Evolutionary conservation across 2,329 filamentous ascomycete genomes (phyloP).

Genomic region (Fusarium sp.): DNA sequence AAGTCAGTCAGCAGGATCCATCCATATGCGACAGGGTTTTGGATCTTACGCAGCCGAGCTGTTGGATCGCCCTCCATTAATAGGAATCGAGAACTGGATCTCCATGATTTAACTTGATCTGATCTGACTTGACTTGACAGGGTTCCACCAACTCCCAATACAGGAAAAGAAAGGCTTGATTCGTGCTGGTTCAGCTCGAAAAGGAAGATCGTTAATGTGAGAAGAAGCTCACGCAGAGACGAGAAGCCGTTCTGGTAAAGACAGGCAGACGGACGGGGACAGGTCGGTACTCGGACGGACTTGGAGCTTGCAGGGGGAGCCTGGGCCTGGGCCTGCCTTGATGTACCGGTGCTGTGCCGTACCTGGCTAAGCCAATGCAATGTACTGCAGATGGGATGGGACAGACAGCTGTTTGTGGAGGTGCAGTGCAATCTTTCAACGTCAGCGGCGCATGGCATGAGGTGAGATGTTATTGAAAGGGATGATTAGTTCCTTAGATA

Average conservation of each 20-base stretch:
- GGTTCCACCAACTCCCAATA: constrained; percentile 17
- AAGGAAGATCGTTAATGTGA: constrained; percentile 19
- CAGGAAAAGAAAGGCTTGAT: background rate
- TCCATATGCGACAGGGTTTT: constrained; percentile 22
- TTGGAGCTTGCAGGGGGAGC: constrained; percentile 17
- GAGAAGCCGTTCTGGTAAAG: constrained; percentile 30
- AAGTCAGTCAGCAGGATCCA: constrained; percentile 7
- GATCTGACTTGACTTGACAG: background rate
- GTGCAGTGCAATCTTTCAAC: constrained; percentile 10
- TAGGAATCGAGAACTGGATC: constrained; percentile 56
- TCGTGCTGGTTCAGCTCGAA: constrained; percentile 16
- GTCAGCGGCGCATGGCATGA: constrained; percentile 37
- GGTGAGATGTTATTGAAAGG: background rate
- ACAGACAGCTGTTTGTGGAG: no score
- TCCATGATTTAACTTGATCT: constrained; percentile 56
- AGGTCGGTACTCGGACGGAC: constrained; percentile 34
- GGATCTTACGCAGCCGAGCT: constrained; percentile 45
- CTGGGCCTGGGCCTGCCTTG: background rate
- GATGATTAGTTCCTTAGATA: background rate
- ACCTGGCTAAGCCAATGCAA: constrained; percentile 9
- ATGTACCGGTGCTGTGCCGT: constrained; percentile 8
- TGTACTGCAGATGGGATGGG: no score
- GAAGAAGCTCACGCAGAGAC: constrained; percentile 33
- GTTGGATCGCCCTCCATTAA: constrained; percentile 41
- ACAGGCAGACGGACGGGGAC: constrained; percentile 14